Base-by-base conservation (phyloP, 345 rosid genomes). In the Populus deltoides region DNA sequence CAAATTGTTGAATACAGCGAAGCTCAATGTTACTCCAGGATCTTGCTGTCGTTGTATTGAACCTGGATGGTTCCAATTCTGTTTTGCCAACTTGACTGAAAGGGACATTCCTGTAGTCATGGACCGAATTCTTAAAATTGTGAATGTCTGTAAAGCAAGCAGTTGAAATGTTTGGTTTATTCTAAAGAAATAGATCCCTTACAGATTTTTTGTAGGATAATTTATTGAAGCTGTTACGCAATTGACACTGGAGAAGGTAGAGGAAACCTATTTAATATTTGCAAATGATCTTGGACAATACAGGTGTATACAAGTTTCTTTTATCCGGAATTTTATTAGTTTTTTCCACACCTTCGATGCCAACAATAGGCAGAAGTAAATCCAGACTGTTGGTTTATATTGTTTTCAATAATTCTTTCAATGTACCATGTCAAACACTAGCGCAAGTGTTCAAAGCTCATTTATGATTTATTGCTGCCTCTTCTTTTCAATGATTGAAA, bases 1-100 rank as follows among this genome's bases (percentile, higher is more conserved):
- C 68, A 93, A 92, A 85, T 79, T 96, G 68, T 83, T 96, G 86
- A 90, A 85, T 80, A 78, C 79, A 63, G 93, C 88, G 18, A 91
- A 91, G 90, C 83, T 96, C 74, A 88, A 84, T 80, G 93, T 88
- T 59, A 89, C 85, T 77, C 97, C 98, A 24, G 99, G 98, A 73
- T 92, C 98, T 74, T 89, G 79, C 80, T 96, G 99, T 78, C 98
- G 89, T 73, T 96, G 98, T 74, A 96, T 93, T 20, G 97, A 92
- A 86, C 99, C 97, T 2, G 98, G 99, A 43, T 96, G 97, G 98
- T 96, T 93, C 81, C 39, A 90, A 66, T 86, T 93, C 82, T 88
- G 97, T 90, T 89, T 90, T 69, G 83, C 92, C 71, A 66, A 86
- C 75, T 83, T 93, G 90, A 78, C 86, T 15, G 93, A 91, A 71